Evolutionary conservation across 768 basidiomycete genomes (phyloP).

Genomic region (Macrolepiota albuminosa): DNA sequence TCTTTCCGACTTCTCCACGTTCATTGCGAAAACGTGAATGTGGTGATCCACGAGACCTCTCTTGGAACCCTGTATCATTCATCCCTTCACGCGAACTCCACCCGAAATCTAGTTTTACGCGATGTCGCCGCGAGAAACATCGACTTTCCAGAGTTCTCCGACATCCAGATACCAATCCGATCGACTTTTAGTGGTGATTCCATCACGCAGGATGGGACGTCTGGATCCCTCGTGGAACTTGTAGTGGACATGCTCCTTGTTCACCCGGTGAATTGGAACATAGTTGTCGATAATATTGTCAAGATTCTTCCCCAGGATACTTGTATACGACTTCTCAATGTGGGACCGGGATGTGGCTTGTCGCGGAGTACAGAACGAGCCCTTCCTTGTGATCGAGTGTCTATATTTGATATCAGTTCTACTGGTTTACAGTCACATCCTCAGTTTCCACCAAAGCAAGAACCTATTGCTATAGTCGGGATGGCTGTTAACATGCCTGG

Average conservation of each 20-base stretch:
- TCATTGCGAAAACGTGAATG: conserved; percentile 24
- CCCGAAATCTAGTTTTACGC: conserved; percentile 35
- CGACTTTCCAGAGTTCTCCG: conserved; percentile 41
- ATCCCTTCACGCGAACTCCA: conserved; percentile 22
- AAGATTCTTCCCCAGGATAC: conserved; percentile 16
- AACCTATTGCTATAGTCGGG: conserved; percentile 66
- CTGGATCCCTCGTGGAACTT: conserved; percentile 32
- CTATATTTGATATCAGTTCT: conserved; percentile 19
- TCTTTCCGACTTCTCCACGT: conserved; percentile 37
- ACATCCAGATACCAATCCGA: conserved; percentile 45
- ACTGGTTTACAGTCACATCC: conserved; percentile 1
- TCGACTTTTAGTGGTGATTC: conserved; percentile 40
- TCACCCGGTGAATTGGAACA: conserved; percentile 51
- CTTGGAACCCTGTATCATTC: conserved; percentile 54
- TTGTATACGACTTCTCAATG: conserved; percentile 36
- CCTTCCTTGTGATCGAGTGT: conserved; percentile 18
- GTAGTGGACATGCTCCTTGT: conserved; percentile 47
- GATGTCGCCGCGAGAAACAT: conserved; percentile 44
- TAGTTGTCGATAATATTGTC: conserved; percentile 28
- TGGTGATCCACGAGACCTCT: conserved; percentile 36
- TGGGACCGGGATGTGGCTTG: conserved; percentile 43
- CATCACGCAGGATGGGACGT: conserved; percentile 18
- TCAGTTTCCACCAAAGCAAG: conserved; percentile 25
- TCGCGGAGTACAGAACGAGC: conserved; percentile 33
- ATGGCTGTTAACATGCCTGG: conserved; percentile 65